These are phyloP conservation scores for Corinectria fuckeliana DNA, from an alignment of 2,329 filamentous ascomycete species.

Conservation along the genomic window DNA sequence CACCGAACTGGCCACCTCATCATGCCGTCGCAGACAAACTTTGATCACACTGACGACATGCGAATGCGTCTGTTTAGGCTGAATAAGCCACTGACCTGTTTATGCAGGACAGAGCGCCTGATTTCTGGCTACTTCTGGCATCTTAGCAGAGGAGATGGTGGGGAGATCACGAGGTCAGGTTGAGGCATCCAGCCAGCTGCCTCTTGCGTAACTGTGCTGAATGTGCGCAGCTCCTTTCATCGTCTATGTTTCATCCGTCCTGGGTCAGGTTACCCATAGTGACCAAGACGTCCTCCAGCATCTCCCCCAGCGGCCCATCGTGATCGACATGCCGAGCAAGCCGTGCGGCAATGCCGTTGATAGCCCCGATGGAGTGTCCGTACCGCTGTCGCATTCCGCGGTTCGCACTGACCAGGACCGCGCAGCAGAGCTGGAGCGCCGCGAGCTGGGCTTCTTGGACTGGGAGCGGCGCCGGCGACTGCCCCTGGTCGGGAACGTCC, in stretches of 20 bases:
- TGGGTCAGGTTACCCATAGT: slow-evolving; percentile 38
- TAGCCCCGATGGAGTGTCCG: slow-evolving; percentile 56
- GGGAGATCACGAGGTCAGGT: not conserved
- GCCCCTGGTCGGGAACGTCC: slow-evolving; percentile 45
- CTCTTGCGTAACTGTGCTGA: not conserved
- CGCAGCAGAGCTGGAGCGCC: slow-evolving; percentile 61
- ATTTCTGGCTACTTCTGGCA: not conserved
- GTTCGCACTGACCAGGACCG: slow-evolving; percentile 56
- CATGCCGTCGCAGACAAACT: slow-evolving; percentile 1
- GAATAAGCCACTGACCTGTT: slow-evolving; percentile 28
- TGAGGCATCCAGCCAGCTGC: not conserved
- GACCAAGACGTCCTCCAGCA: slow-evolving; percentile 53
- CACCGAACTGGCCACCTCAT: slow-evolving; percentile 20
- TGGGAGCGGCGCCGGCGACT: slow-evolving; percentile 2
- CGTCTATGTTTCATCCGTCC: slow-evolving; percentile 2
- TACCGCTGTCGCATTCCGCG: slow-evolving; percentile 57
- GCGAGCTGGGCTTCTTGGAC: slow-evolving; percentile 60
- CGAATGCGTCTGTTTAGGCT: slow-evolving; percentile 15
- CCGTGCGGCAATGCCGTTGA: slow-evolving; percentile 55
- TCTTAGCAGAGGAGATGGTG: not conserved
- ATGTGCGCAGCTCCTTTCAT: too few species aligned
- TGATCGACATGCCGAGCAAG: slow-evolving; percentile 44
- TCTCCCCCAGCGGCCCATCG: slow-evolving; percentile 46
- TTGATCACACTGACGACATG: slow-evolving; percentile 32
- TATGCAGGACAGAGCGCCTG: not conserved